Evolutionary conservation across 2,329 filamentous ascomycete genomes (phyloP), one percentile per base, ranked within the genome.

Genomic region (Trichoderma oligosporum): DNA sequence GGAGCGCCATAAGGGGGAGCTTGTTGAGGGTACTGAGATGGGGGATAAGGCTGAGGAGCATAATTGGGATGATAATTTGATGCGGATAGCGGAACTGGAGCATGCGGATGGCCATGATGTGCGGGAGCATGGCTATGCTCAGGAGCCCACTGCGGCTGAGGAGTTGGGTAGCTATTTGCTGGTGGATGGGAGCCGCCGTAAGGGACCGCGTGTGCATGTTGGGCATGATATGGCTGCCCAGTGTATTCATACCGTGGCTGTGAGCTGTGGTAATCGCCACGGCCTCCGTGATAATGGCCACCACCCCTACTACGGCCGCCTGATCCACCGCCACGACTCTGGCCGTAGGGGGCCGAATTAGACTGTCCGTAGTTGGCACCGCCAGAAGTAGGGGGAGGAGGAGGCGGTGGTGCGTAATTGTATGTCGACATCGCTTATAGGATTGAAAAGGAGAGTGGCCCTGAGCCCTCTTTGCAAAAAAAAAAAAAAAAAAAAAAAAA

Each of bases 41-140:
- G 66, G 29, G 70, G 69, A 58, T 83, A 85, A 7, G 74, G 68
- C 63, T 84, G 83, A 38, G 78, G 78, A 36, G 81, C 76, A 65
- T 83, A 85, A 68, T 81, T 82, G 31, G 80, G 80, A 62, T 83
- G 82, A 64, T 84, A 84, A 64, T 80, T 81, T 60, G 78, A 73
- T 29, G 78, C 70, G 48, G 80, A 75, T 31, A 84, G 70, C 25
- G 79, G 78, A 54, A 74, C 67, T 38, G 76, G 74, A 41, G 73
- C 70, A 64, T 81, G 80, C 31, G 75, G 68, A 22, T 77, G 72
- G n/a, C 70, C 68, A 61, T 74, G 72, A 52, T 73, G 73, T 29
- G 72, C 69, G 7, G 67, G 57, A 56, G 72, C 68, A 27, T 61
- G 62, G 41, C 65, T 68, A 49, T 73, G 73, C 14, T 77, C 74